These are phyloP conservation scores for Claviceps pazoutovae DNA, from an alignment of 2,329 filamentous ascomycete genomes.

Conservation along the genomic window DNA sequence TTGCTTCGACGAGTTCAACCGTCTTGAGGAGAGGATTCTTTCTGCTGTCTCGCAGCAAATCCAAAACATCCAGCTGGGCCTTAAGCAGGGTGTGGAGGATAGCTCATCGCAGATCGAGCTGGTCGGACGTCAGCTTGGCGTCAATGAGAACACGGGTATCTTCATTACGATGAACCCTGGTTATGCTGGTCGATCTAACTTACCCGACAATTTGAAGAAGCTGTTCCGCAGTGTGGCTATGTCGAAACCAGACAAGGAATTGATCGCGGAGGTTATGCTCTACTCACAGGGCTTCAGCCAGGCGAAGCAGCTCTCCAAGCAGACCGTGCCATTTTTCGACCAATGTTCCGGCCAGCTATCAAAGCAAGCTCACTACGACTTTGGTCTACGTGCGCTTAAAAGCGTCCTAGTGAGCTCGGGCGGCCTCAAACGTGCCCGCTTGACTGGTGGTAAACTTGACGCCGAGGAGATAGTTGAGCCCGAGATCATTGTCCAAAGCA, in stretches of 20 bases:
- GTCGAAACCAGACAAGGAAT: conserved; percentile 98
- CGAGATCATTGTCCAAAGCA: conserved; percentile 96
- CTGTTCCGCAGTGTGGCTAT: conserved; percentile 98
- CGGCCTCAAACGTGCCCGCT: conserved; percentile 76
- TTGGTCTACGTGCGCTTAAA: conserved; percentile 92
- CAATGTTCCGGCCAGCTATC: conserved; percentile 68
- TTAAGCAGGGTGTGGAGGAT: conserved; percentile 73
- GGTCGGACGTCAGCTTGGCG: conserved; percentile 75
- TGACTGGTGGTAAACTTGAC: conserved; percentile 44
- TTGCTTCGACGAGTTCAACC: conserved; percentile 99
- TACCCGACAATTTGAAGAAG: conserved; percentile 99
- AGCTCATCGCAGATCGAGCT: conserved; percentile 84
- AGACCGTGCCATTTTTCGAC: conserved; percentile 97
- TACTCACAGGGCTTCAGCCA: conserved; percentile 99
- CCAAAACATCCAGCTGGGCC: conserved; percentile 93
- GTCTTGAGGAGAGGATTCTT: conserved; percentile 91
- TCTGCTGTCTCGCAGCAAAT: conserved; percentile 98
- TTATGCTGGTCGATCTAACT: conserved; percentile 92
- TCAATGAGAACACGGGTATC: conserved; percentile 89
- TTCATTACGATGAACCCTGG: conserved; percentile 99
- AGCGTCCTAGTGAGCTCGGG: conserved; percentile 97
- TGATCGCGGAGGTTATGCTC: conserved; percentile 99
- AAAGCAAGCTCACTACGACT: conserved; percentile 98
- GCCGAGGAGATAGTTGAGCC: conserved; percentile 71
- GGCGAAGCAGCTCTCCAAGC: conserved; percentile 83